phyloP scores from a whole-genome alignment of 768 basidiomycete species.

The Lyophyllum decastes region DNA sequence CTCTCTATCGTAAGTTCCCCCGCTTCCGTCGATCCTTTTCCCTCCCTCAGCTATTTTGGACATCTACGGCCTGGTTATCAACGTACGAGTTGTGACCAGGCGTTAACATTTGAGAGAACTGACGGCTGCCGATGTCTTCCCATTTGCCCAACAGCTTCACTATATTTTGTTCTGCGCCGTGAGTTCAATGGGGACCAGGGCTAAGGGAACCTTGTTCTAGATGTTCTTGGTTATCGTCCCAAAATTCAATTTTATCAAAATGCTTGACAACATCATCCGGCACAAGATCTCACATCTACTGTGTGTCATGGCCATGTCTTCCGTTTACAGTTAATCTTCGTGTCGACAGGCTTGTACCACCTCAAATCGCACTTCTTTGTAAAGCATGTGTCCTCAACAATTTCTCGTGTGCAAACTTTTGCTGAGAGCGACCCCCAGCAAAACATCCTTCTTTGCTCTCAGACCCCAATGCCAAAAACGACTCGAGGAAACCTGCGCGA shows the following conservation, averaged over 20 bases:
- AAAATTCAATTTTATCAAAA: constrained; percentile 60
- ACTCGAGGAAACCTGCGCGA: constrained; percentile 59
- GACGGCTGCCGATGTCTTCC: neutral
- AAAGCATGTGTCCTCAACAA: too few relatives aligned
- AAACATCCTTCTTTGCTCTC: constrained; percentile 87
- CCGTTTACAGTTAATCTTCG: neutral
- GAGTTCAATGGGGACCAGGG: constrained; percentile 19
- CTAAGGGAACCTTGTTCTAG: constrained; percentile 24
- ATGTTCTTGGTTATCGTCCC: constrained; percentile 59
- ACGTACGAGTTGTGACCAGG: too few relatives aligned
- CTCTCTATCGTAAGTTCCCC: constrained; percentile 55
- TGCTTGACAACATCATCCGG: constrained; percentile 61
- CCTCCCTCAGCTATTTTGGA: constrained; percentile 32
- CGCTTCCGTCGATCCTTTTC: neutral
- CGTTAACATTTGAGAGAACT: too few relatives aligned
- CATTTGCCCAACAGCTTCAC: constrained; percentile 45
- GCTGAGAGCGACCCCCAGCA: too few relatives aligned
- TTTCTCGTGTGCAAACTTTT: too few relatives aligned
- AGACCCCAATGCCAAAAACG: constrained; percentile 48
- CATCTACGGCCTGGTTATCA: constrained; percentile 67
- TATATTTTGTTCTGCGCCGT: constrained; percentile 57
- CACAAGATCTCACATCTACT: constrained; percentile 57
- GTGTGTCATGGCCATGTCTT: constrained; percentile 31
- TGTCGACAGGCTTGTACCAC: constrained; percentile 55
- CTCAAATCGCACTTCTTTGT: constrained; percentile 57